Evolutionary conservation across 306 rosid genomes (phyloP).

Genomic region (Castanea crenata): DNA sequence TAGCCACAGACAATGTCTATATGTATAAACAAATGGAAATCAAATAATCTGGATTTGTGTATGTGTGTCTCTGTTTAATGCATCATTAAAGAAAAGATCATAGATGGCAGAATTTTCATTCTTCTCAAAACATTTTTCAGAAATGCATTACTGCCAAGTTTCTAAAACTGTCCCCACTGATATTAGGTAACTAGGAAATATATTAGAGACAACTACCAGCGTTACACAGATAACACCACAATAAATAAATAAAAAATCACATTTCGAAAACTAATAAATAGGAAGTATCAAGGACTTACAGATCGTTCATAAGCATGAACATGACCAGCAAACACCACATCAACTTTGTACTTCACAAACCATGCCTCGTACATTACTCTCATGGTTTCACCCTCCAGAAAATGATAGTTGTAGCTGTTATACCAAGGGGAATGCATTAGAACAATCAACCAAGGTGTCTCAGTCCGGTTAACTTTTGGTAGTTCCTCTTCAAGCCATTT

Average conservation of each 20-base stretch:
- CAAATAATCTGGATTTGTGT: background rate
- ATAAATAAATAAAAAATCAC: background rate
- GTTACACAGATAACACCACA: background rate
- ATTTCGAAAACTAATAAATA: background rate
- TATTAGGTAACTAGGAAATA: background rate
- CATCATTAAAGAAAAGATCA: background rate
- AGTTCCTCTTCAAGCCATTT: conserved; percentile 42
- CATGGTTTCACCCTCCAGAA: conserved; percentile 66
- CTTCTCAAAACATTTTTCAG: background rate
- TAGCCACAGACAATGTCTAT: background rate
- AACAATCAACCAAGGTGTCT: conserved; percentile 62
- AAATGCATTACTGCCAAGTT: background rate
- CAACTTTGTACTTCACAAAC: conserved; percentile 50
- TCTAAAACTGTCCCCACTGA: background rate
- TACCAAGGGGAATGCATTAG: conserved; percentile 57
- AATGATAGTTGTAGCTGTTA: conserved; percentile 58
- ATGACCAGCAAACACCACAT: conserved; percentile 62
- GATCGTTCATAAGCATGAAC: conserved; percentile 66
- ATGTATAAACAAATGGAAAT: background rate
- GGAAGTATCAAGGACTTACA: conserved; percentile 24
- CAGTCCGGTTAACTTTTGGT: conserved; percentile 48
- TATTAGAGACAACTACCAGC: background rate
- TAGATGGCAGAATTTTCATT: background rate
- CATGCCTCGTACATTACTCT: conserved; percentile 53
- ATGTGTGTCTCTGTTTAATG: background rate